Base-by-base conservation (phyloP, 2,329 filamentous ascomycete species). In the Aspergillus bombycis region DNA sequence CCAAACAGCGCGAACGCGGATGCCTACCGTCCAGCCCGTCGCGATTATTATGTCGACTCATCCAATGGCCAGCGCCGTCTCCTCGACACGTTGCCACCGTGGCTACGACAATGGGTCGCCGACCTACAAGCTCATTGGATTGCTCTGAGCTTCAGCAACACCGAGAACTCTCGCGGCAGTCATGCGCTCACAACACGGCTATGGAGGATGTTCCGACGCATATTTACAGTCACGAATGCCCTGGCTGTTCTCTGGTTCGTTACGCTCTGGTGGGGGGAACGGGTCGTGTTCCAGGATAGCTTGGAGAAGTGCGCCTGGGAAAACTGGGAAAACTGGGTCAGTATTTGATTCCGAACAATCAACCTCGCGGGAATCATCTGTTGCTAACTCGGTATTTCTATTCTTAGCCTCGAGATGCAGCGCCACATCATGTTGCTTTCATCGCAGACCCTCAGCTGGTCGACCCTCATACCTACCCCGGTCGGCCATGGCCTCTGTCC, bases 401-500 rank as follows among this genome's bases (percentile, higher is more conserved):
- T 62, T 43, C 61, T 43, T 73, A 97, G 95, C 92, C 93, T 59
- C 79, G 85, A 71, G 88, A 85, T 69, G 90, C 94, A 57, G 88
- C 85, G 38, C 95, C 95, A 32, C 94, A 98, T 77, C 92, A 89
- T 74, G 85, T 96, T 69, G 84, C 92, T 70, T 89, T 97, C 75
- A 84, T 97, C 68, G 93, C 94, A 65, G 94, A 97, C 74, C 94
- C 94, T 50, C 94, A 97, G 77, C 85, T 97, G 63, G 93, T 95
- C 73, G 94, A 97, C 78, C 92, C 93, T 60, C 92, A 97, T 77
- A 96, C 93, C n/a, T 97, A 97, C 73, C 92, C 93, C 2, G 93
- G 91, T 70, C 89, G 94, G 52, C 89, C 88, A 45, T 91, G 89
- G 89, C 89, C 88, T 12, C 79, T 91, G n/a, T 89, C 87, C 9